A percentile compares a stretch with the other conserved stretches of the same genome.
Conservation (phyloP, 257 asterid genomes). For the Linderniella brevidens region DNA sequence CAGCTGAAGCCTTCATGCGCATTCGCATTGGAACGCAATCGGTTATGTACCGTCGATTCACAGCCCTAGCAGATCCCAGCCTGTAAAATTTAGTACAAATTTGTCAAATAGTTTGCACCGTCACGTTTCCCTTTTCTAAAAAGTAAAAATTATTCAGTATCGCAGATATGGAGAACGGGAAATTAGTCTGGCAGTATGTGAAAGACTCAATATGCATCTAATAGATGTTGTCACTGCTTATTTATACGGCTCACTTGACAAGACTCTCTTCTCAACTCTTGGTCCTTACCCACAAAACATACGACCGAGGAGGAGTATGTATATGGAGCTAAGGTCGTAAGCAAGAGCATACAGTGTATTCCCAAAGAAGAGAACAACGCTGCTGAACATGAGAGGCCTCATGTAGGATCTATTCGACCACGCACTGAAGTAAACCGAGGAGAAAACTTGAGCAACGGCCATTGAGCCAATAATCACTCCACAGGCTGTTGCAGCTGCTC, state of each 20-base stretch:
- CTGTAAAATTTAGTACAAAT: constrained; percentile 26
- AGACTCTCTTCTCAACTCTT: too few species aligned
- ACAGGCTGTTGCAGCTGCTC: constrained; percentile 71
- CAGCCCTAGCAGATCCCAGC: constrained; percentile 96
- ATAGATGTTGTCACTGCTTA: too few species aligned
- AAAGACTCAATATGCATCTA: too few species aligned
- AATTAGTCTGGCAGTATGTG: too few species aligned
- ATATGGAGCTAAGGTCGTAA: constrained; percentile 39
- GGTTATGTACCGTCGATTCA: constrained; percentile 85
- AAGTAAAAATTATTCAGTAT: too few species aligned
- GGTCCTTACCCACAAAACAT: constrained; percentile 42
- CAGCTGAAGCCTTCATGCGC: constrained; percentile 99
- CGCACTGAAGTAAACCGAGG: constrained; percentile 30
- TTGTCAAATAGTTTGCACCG: too few species aligned
- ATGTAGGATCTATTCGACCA: constrained; percentile 44
- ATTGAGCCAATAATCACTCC: constrained; percentile 65
- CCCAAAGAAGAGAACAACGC: constrained; percentile 41
- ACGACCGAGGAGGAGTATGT: constrained; percentile 48
- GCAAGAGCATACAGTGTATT: constrained; percentile 58
- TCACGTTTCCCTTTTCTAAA: too few species aligned
- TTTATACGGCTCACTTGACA: too few species aligned
- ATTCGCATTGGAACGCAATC: constrained; percentile 86
- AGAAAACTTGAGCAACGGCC: constrained; percentile 69
- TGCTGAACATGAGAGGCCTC: constrained; percentile 59
- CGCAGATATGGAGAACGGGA: too few species aligned